Percentiles rank a stretch among this genome's conserved stretches.
These are phyloP conservation scores for Senna tora DNA, from an alignment of 306 rosid genomes.

Conservation along the genomic window DNA sequence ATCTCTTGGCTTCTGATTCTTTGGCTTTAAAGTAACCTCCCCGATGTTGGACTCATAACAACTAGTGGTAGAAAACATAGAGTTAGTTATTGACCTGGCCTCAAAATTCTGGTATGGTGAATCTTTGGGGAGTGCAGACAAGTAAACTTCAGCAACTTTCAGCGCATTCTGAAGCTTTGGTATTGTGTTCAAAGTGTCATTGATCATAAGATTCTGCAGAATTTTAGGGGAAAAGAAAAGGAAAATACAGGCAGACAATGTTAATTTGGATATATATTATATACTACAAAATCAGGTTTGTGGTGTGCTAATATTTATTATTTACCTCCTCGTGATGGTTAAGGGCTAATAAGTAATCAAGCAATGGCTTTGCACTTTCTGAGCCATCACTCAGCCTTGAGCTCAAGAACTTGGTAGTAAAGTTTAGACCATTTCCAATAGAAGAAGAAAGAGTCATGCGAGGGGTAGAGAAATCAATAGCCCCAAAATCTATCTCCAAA, in stretches of 20 bases:
- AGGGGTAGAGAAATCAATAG: conserved; percentile 72
- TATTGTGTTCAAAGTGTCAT: conserved; percentile 62
- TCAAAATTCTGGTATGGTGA: conserved; percentile 72
- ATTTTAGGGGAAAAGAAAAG: neutral
- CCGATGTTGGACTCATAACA: too few species aligned
- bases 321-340: conserved; percentile 82
- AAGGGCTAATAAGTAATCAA: conserved; percentile 77
- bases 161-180: conserved; percentile 79
- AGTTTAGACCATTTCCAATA: conserved; percentile 77
- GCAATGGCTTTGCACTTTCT: conserved; percentile 71
- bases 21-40: too few species aligned
- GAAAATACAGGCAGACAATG: neutral
- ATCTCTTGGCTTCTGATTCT: too few species aligned
- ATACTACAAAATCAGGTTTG: too few species aligned
- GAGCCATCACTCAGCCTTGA: conserved; percentile 58
- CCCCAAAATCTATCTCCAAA: conserved; percentile 84
- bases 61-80: too few species aligned
- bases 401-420: conserved; percentile 60
- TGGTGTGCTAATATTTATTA: neutral
- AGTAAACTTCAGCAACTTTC: conserved; percentile 61
- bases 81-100: conserved; percentile 52
- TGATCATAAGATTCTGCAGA: conserved; percentile 83
- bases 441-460: conserved; percentile 79
- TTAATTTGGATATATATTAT: too few species aligned
- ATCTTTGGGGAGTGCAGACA: conserved; percentile 61